These are phyloP conservation scores for Strigomonas galati DNA, from an alignment of 208 protist genomes.

Conservation along the genomic window DNA sequence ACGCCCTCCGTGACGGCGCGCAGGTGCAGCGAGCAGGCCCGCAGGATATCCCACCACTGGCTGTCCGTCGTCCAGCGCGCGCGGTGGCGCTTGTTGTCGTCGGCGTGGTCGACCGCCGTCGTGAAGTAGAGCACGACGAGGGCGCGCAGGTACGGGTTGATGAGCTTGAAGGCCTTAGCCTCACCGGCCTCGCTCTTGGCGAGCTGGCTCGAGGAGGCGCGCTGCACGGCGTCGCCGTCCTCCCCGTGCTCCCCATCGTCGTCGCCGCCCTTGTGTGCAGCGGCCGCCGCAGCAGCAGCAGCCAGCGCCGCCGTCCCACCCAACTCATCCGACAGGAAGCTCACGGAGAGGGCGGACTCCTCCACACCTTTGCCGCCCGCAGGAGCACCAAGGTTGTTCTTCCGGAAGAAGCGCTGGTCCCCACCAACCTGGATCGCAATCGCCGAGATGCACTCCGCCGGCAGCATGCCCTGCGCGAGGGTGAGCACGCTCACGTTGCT, in stretches of 20 bases:
- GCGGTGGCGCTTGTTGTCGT: constrained; percentile 36
- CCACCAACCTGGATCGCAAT: constrained; percentile 12
- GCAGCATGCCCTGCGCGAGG: constrained; percentile 54
- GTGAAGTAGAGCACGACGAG: constrained; percentile 66
- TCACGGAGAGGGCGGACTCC: background rate
- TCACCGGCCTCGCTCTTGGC: background rate
- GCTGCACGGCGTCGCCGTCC: background rate
- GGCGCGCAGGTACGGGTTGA: constrained; percentile 58
- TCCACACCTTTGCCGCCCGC: background rate
- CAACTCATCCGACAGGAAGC: background rate
- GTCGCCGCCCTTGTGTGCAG: background rate
- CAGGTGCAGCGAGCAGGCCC: constrained; percentile 1
- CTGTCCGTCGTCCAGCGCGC: constrained; percentile 50
- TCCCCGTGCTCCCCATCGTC: background rate
- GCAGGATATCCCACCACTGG: constrained; percentile 47
- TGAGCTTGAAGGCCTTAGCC: constrained; percentile 32
- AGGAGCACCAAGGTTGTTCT: background rate
- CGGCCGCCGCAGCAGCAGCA: too few species aligned
- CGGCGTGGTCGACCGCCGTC: constrained; percentile 37
- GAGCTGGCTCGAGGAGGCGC: background rate
- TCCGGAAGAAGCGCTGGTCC: constrained; percentile 13
- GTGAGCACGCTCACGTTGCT: constrained; percentile 47
- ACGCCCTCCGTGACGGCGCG: constrained; percentile 19
- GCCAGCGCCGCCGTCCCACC: too few species aligned
- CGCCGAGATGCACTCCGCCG: constrained; percentile 31